These are phyloP conservation scores for Schwanniomyces vanrijiae DNA, from an alignment of 805 yeast genomes.

Conservation along the genomic window DNA sequence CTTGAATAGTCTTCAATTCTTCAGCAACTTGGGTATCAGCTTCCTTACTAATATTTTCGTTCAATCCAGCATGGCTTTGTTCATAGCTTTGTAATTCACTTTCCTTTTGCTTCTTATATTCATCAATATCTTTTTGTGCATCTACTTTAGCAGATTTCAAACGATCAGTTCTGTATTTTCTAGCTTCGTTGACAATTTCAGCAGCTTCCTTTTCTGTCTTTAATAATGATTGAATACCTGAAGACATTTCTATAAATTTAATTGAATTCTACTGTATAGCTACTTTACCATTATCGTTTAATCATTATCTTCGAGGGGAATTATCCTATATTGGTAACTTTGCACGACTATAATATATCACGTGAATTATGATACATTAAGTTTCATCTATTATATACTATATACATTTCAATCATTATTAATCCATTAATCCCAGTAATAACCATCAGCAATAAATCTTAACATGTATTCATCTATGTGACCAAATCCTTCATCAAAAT, in stretches of 20 bases:
- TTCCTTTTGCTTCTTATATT: constrained; percentile 83
- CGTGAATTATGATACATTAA: not conserved
- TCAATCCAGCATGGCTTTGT: constrained; percentile 69
- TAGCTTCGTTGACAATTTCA: constrained; percentile 88
- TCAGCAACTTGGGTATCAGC: constrained; percentile 73
- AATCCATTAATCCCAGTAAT: constrained; percentile 31
- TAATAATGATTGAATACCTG: constrained; percentile 69
- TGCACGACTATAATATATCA: not conserved
- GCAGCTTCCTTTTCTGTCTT: constrained; percentile 98
- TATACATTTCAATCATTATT: not conserved
- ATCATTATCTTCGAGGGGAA: constrained; percentile 1
- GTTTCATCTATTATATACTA: not conserved
- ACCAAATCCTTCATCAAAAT: constrained; percentile 63
- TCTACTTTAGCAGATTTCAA: constrained; percentile 93
- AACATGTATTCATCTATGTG: constrained; percentile 98
- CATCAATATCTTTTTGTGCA: constrained; percentile 85
- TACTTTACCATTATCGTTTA: not conserved
- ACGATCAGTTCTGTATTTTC: constrained; percentile 83
- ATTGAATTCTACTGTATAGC: not conserved
- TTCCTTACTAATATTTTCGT: constrained; percentile 72
- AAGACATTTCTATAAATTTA: constrained; percentile 17
- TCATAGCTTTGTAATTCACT: constrained; percentile 74
- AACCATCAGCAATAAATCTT: constrained; percentile 81
- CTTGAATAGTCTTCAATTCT: constrained; percentile 69
- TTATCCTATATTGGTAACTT: not conserved